Conservation (phyloP, 768 basidiomycete species). For the Xerocomus brunneocitrinus region DNA sequence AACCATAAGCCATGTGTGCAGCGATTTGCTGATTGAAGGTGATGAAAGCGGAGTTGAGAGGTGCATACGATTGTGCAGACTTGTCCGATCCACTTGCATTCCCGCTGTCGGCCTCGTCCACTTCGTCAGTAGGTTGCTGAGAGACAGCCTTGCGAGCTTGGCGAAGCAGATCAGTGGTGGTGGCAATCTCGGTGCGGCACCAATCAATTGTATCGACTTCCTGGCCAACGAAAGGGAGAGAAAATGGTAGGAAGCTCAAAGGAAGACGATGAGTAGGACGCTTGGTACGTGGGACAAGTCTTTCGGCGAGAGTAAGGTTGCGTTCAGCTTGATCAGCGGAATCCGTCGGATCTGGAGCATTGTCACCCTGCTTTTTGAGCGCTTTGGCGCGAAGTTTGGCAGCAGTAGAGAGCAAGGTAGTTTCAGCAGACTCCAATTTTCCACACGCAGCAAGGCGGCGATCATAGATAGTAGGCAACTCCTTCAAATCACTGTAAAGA, state of each 20-base stretch:
- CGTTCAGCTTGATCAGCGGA: slow-evolving; percentile 27
- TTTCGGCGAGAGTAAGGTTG: slow-evolving; percentile 38
- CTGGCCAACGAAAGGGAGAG: slow-evolving; percentile 66
- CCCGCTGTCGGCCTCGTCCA: slow-evolving; percentile 9
- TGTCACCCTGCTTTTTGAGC: slow-evolving; percentile 39
- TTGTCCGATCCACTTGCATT: slow-evolving; percentile 7
- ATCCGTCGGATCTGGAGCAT: slow-evolving; percentile 18
- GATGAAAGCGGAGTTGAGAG: slow-evolving; percentile 74
- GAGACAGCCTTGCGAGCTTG: slow-evolving; percentile 37
- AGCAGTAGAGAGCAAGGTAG: slow-evolving; percentile 68
- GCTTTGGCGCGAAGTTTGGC: slow-evolving; percentile 60
- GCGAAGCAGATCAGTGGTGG: slow-evolving; percentile 49
- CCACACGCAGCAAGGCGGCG: slow-evolving; percentile 65
- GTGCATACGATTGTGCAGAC: slow-evolving; percentile 43
- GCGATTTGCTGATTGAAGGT: slow-evolving; percentile 91
- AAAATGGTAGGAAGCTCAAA: slow-evolving; percentile 47
- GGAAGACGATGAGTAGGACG: slow-evolving; percentile 78
- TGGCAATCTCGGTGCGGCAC: slow-evolving; percentile 69
- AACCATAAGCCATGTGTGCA: slow-evolving; percentile 81
- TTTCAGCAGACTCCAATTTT: slow-evolving; percentile 88
- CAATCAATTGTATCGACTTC: slow-evolving; percentile 95
- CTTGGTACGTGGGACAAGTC: slow-evolving; percentile 61
- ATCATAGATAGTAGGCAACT: slow-evolving; percentile 79
- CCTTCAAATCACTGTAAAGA: slow-evolving; percentile 65
- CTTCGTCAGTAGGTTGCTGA: slow-evolving; percentile 21